phyloP scores from a whole-genome alignment of 2,329 filamentous ascomycete species.

The Pseudogymnoascus sp. region DNA sequence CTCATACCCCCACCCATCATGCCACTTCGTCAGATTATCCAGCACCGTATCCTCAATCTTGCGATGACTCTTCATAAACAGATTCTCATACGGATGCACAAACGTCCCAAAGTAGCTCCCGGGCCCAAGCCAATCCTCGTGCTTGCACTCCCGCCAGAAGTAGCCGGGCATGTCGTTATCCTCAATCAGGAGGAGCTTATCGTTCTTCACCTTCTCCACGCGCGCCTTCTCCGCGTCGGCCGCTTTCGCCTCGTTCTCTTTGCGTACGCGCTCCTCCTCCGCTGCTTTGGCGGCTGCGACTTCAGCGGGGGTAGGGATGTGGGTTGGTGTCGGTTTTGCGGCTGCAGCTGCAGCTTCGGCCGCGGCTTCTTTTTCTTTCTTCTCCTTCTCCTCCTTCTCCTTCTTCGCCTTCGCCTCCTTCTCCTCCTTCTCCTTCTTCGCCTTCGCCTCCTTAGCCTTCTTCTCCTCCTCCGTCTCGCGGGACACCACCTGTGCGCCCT shows the following conservation, averaged over 20 bases:
- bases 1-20: neutral
- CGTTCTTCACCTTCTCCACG: neutral
- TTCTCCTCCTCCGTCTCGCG: conserved; percentile 1
- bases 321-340: neutral
- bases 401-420: neutral
- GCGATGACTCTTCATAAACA: conserved; percentile 3
- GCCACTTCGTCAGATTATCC: neutral
- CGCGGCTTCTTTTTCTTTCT: neutral
- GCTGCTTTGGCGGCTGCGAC: neutral
- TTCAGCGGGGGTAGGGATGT: neutral
- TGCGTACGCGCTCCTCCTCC: neutral
- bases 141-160: conserved; percentile 4
- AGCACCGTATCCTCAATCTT: neutral
- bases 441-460: neutral
- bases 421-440: neutral
- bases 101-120: neutral
- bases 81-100: conserved; percentile 1
- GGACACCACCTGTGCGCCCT: neutral
- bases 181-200: neutral
- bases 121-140: neutral
- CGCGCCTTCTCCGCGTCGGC: neutral
- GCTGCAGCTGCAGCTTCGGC: neutral
- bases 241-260: neutral
- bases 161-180: neutral
- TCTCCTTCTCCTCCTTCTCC: neutral